These are phyloP conservation scores for Citrus inodora DNA, from an alignment of 345 rosid genomes.

Conservation along the genomic window DNA sequence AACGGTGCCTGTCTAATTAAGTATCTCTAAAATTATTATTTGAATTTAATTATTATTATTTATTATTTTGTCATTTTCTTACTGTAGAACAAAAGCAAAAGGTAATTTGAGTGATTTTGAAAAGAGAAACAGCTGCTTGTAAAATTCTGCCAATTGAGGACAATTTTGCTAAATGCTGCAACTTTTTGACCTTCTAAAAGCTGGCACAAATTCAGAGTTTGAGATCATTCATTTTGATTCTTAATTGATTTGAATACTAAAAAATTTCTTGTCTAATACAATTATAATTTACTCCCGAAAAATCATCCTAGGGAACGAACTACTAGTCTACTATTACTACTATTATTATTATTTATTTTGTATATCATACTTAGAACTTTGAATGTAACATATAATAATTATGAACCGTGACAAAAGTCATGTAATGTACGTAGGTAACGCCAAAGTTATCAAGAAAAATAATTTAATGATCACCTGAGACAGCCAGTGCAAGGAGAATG, in stretches of 20 bases:
- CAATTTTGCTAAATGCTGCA: not conserved
- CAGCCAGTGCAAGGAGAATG: constrained; percentile 95
- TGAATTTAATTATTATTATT: not conserved
- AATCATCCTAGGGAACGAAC: constrained; percentile 20
- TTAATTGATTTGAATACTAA: not conserved
- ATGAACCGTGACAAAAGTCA: not conserved
- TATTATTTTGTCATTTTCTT: not conserved
- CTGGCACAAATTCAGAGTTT: not conserved
- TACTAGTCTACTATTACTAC: not conserved
- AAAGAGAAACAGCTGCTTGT: not conserved
- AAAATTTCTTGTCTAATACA: not conserved
- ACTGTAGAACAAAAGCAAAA: not conserved
- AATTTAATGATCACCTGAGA: constrained; percentile 56
- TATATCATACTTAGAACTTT: not conserved
- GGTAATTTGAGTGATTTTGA: not conserved
- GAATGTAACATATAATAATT: not conserved
- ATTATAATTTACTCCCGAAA: not conserved
- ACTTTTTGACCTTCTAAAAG: constrained; percentile 27
- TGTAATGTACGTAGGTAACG: not conserved
- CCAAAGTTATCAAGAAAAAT: not conserved
- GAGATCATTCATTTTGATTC: not conserved
- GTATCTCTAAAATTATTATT: not conserved
- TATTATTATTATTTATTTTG: not conserved
- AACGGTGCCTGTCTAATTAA: fast-evolving
- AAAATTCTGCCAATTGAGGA: not conserved